Evolutionary conservation across 352 stramenopile species (phyloP), one percentile per base, ranked within the genome.

Genomic region (Phytophthora rubi): DNA sequence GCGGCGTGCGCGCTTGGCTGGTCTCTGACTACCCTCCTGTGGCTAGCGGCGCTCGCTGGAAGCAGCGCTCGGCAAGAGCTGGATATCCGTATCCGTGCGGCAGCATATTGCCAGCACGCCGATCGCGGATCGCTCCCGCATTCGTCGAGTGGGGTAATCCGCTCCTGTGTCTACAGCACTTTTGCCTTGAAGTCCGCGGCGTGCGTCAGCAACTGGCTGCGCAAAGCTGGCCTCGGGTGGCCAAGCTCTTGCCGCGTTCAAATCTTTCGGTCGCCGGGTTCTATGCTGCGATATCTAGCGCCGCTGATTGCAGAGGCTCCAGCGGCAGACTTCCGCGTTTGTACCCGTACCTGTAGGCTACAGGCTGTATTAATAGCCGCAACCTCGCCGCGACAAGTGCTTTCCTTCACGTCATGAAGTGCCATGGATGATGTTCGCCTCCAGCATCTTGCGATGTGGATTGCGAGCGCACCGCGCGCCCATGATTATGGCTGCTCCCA

Each of bases 1-100:
- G 12, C n/a, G 45, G 16, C 5, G n/a, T 52, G 45, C 45, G 45
- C 45, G 18, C 45, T 28, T n/a, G 45, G 45, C 45, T 52, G 45
- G 45, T 71, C 64, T 71, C 57, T 71, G 64, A 66, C 61, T 71
- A 39, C 7, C 64, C 39, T 71, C 57, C 58, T 65, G 63, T 65
- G 62, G 54, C 48, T 55, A 33, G 8, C 4, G 21, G 16, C 7
- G 39, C 10, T 32, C 23, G 16, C 39, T 15, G 55, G 9, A 39
- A 15, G 16, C 23, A 53, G 39, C 13, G 37, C 23, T 33, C 39
- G n/a, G 39, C 39, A 47, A 47, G 33, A 15, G 33, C 33, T 9
- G 8, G 33, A 12, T 13, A 39, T 9, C 33, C 13, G 47, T 30
- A 30, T 56, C 58, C 33, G 12, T 39, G 33, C 33, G 33, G 33